Conservation (phyloP, 108 stramenopile genomes). For the Ochromonas danica region DNA sequence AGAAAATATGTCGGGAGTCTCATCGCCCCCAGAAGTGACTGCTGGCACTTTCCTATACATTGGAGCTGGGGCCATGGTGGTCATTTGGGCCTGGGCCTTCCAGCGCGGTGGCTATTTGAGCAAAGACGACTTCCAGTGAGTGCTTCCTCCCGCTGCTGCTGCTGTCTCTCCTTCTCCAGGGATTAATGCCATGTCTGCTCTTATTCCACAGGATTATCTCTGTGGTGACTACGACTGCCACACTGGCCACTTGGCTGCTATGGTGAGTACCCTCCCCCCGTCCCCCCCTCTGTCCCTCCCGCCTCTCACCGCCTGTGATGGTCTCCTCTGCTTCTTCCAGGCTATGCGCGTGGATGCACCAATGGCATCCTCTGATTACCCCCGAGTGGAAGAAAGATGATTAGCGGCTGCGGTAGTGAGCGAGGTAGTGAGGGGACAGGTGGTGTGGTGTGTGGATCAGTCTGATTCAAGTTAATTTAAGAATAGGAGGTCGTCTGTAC, state of each 20-base stretch:
- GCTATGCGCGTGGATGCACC: slow-evolving; percentile 43
- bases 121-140: slow-evolving; percentile 22
- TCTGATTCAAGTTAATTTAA: too few relatives aligned
- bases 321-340: too few relatives aligned
- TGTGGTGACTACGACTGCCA: background rate
- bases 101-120: background rate
- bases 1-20: too few relatives aligned
- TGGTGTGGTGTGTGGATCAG: too few relatives aligned
- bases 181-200: too few relatives aligned
- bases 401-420: too few relatives aligned
- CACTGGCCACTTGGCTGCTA: slow-evolving; percentile 24
- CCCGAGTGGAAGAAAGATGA: slow-evolving; percentile 24
- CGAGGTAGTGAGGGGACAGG: too few relatives aligned
- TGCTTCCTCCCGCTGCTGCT: slow-evolving; percentile 7
- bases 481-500: too few relatives aligned
- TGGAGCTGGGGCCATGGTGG: background rate
- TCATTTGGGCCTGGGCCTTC: slow-evolving; percentile 20
- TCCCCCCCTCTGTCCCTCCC: too few relatives aligned
- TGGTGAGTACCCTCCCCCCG: too few relatives aligned
- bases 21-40: background rate
- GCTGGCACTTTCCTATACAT: background rate
- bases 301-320: too few relatives aligned
- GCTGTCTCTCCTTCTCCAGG: too few relatives aligned
- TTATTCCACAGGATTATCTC: slow-evolving; percentile 26
- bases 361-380: slow-evolving; percentile 38